A percentile compares a stretch with the other conserved stretches of the same genome.
These are phyloP conservation scores for Mucor irregularis DNA, from an alignment of 371 early-diverging fungal genomes.

Conservation along the genomic window DNA sequence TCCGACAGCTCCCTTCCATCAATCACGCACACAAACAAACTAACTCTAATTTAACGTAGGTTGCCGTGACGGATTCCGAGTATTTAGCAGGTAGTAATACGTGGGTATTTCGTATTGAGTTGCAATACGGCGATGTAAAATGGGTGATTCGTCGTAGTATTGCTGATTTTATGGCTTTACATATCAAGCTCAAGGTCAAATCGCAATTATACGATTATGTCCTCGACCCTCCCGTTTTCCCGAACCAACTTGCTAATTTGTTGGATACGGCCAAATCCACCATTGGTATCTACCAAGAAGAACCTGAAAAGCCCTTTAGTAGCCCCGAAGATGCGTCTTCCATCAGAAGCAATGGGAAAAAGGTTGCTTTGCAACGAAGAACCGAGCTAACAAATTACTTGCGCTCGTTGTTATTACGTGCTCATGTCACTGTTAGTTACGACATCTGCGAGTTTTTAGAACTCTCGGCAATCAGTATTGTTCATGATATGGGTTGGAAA, in stretches of 20 bases:
- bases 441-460: constrained; percentile 86
- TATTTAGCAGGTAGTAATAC: constrained; percentile 35
- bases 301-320: background rate
- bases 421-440: constrained; percentile 65
- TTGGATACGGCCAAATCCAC: constrained; percentile 42
- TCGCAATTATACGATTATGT: constrained; percentile 42
- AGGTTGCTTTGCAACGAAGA: constrained; percentile 25
- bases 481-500: constrained; percentile 85
- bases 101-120: constrained; percentile 68
- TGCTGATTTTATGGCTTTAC: constrained; percentile 71
- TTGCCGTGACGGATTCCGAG: constrained; percentile 61
- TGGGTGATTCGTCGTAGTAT: constrained; percentile 77
- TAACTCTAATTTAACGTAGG: constrained; percentile 14
- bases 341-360: constrained; percentile 4
- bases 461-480: constrained; percentile 71
- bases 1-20: constrained; percentile 2
- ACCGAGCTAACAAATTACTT: constrained; percentile 67
- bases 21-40: background rate
- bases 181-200: constrained; percentile 60
- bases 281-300: constrained; percentile 29
- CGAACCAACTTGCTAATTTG: constrained; percentile 46
- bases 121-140: constrained; percentile 78
- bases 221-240: constrained; percentile 47
- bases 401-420: constrained; percentile 51
- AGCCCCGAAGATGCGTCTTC: background rate